A percentile compares a stretch with the other conserved stretches of the same genome.
phyloP scores from a whole-genome alignment of 331 rosid species.

The Malus hybrid region DNA sequence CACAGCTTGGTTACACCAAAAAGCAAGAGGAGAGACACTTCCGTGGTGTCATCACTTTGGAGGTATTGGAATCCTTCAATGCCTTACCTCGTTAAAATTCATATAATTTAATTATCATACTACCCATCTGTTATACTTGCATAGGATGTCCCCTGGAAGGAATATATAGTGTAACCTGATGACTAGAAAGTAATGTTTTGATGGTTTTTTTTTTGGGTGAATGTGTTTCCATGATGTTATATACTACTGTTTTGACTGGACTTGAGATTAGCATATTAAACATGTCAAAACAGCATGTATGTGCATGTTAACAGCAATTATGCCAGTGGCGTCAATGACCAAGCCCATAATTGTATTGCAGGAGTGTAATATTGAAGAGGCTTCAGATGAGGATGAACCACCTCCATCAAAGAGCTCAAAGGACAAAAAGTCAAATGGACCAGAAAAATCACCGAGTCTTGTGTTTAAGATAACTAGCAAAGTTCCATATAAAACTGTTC shows the following conservation, averaged over 20 bases:
- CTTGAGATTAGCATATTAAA: background rate
- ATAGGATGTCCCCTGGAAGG: background rate
- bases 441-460: slow-evolving; percentile 63
- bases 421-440: slow-evolving; percentile 49
- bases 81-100: background rate
- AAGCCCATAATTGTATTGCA: slow-evolving; percentile 3
- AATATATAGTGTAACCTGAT: background rate
- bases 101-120: background rate
- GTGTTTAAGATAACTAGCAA: slow-evolving; percentile 82
- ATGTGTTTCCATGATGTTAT: background rate
- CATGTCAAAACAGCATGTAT: background rate
- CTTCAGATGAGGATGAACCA: slow-evolving; percentile 37
- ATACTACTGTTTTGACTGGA: background rate
- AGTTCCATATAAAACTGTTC: slow-evolving; percentile 89
- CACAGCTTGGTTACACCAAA: slow-evolving; percentile 94
- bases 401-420: slow-evolving; percentile 39
- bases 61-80: slow-evolving; percentile 43
- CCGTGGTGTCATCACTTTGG: slow-evolving; percentile 89
- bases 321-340: background rate
- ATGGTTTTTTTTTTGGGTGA: background rate
- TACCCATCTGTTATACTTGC: background rate
- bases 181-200: background rate
- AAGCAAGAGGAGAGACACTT: slow-evolving; percentile 92
- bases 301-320: background rate
- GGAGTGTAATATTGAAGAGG: slow-evolving; percentile 53